Conservation (phyloP, 768 basidiomycete species). For the Sarcomyxa edulis region DNA sequence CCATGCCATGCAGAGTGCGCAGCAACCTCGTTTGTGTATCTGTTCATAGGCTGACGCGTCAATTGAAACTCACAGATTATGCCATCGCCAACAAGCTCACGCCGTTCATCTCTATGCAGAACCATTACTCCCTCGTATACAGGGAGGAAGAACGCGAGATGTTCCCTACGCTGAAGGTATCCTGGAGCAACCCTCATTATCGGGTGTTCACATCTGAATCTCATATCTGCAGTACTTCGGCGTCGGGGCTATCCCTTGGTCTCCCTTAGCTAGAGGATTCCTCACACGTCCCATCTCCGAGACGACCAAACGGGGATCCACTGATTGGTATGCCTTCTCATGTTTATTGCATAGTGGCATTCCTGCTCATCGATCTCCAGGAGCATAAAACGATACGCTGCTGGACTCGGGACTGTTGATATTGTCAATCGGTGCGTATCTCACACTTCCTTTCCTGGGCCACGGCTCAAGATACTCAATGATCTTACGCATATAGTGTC, state of each 20-base stretch:
- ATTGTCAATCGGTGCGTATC: conserved; percentile 23
- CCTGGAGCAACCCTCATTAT: neutral
- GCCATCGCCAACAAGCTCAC: conserved; percentile 38
- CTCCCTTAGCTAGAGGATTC: conserved; percentile 28
- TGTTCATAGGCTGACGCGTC: neutral
- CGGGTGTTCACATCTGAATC: neutral
- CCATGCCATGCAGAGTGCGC: conserved; percentile 13
- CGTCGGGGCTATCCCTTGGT: conserved; percentile 35
- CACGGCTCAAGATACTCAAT: conserved; percentile 7
- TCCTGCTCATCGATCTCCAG: neutral
- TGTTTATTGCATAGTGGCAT: neutral
- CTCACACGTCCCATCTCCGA: conserved; percentile 23
- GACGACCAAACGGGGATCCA: conserved; percentile 19
- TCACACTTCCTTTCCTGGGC: neutral
- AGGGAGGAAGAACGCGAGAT: conserved; percentile 59
- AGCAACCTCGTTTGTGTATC: neutral
- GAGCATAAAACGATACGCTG: conserved; percentile 6
- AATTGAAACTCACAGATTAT: conserved; percentile 22
- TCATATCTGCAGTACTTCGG: conserved; percentile 24
- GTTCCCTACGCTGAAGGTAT: conserved; percentile 38
- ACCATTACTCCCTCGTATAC: conserved; percentile 51
- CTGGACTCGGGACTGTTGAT: conserved; percentile 10
- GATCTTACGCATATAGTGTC: conserved; percentile 26
- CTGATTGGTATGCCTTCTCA: conserved; percentile 12
- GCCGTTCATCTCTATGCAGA: conserved; percentile 63